A percentile compares a stretch with the other conserved stretches of the same genome.
These are phyloP conservation scores for Crithidia sp. DNA, from an alignment of 208 protist species.

Conservation along the genomic window DNA sequence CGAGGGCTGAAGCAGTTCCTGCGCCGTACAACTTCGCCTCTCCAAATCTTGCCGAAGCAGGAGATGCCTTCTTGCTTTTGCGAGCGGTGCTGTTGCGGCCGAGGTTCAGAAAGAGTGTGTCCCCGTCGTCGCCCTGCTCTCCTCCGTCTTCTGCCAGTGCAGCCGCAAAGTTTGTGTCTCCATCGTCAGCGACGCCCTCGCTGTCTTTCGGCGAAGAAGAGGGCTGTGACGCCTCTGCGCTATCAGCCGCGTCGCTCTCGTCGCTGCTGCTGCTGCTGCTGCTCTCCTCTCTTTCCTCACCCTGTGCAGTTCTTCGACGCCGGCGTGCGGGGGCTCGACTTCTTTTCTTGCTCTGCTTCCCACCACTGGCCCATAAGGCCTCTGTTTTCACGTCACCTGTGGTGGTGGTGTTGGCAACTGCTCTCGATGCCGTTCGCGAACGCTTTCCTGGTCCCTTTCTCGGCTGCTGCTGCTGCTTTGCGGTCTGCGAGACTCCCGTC, in stretches of 20 bases:
- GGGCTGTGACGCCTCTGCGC: too few relatives aligned
- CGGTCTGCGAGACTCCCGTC: neutral
- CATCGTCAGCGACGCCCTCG: neutral
- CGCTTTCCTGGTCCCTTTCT: too few relatives aligned
- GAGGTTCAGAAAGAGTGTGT: slow-evolving; percentile 11
- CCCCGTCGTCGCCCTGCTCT: too few relatives aligned
- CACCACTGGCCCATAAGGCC: neutral
- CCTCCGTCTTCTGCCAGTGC: too few relatives aligned
- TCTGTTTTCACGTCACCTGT: neutral
- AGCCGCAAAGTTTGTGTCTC: too few relatives aligned
- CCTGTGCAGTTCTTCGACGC: neutral
- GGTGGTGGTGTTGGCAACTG: neutral
- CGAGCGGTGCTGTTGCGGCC: neutral
- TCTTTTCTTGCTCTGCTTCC: neutral
- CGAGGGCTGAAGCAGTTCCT: neutral
- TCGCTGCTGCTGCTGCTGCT: neutral
- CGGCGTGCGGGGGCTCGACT: neutral
- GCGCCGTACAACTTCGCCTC: neutral
- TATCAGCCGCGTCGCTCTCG: neutral
- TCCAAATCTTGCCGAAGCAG: neutral
- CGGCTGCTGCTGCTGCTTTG: neutral
- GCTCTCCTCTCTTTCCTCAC: neutral
- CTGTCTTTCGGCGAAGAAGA: neutral
- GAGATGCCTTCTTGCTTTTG: neutral
- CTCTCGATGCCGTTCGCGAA: too few relatives aligned